Evolutionary conservation across 768 basidiomycete genomes (phyloP).

Genomic region (Sporobolomyces phaffii): DNA sequence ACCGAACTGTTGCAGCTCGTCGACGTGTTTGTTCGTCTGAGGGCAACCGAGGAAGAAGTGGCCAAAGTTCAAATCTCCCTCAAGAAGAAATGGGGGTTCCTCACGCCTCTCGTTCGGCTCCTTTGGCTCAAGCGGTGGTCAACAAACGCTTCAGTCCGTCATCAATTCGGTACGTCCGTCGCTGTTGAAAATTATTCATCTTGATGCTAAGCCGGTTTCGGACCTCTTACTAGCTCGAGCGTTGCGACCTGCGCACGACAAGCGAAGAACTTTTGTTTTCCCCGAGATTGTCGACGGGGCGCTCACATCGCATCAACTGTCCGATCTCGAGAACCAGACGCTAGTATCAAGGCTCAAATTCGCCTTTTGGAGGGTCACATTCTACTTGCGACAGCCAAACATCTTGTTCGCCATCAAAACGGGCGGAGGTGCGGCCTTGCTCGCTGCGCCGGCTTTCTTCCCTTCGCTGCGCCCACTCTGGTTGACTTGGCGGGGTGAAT

Average conservation of each 20-base stretch:
- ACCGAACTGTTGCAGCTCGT: slow-evolving; percentile 72
- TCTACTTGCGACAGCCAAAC: slow-evolving; percentile 71
- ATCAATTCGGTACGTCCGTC: slow-evolving; percentile 38
- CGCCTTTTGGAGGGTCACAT: slow-evolving; percentile 50
- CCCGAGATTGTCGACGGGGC: slow-evolving; percentile 35
- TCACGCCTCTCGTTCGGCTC: not conserved
- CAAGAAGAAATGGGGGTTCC: slow-evolving; percentile 7
- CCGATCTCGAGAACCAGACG: not conserved
- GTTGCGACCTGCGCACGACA: slow-evolving; percentile 4
- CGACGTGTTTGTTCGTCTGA: slow-evolving; percentile 75
- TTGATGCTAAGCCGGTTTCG: too few species aligned
- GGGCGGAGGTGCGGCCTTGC: slow-evolving; percentile 60
- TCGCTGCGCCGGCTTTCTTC: slow-evolving; percentile 83
- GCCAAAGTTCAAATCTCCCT: not conserved
- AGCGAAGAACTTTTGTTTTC: slow-evolving; percentile 21
- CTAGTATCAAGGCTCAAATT: slow-evolving; percentile 19
- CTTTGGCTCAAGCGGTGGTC: not conserved
- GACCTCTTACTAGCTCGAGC: slow-evolving; percentile 18
- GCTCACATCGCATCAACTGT: slow-evolving; percentile 24
- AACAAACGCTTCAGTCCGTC: slow-evolving; percentile 4
- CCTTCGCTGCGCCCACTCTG: slow-evolving; percentile 67
- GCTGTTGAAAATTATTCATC: too few species aligned
- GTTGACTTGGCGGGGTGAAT: slow-evolving; percentile 78
- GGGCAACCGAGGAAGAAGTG: slow-evolving; percentile 56
- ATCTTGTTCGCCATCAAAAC: slow-evolving; percentile 80